Base-by-base conservation (phyloP, 116 monocot species). In the Trichopus zeylanicus region DNA sequence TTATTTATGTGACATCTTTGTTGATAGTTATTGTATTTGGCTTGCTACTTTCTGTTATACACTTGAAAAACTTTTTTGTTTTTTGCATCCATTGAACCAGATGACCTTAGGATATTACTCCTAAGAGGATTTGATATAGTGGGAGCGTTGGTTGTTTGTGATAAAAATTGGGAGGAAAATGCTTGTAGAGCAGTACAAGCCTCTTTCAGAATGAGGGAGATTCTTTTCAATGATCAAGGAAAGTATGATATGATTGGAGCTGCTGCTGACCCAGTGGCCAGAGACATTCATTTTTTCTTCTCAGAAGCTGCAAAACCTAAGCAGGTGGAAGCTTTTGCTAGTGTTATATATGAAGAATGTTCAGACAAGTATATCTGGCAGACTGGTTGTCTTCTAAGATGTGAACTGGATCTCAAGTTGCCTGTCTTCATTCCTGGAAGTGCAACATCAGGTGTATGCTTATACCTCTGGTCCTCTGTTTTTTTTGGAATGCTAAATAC, bases 371-470 rank as follows among this genome's bases (percentile, higher is more conserved):
- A 62, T 67, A 10, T 95, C 19, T 89, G 95, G 95, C 84, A 84
- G 52, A 74, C 62, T 33, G 87, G 83, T 26, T 95, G 95, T 59
- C 95, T 90, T 68, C 57, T 90, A 5, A 78, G 80, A 49, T 95
- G 87, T 65, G 71, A 70, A 18, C 54, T 90, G 64, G 61, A 55
- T 24, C 61, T 86, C 31, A 95, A 79, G 62, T 29, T 95, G 65
- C 90, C 90, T 15, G 56, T 90, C 51, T 95, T 84, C 77, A 30
- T 81, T 68, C 73, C 76, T 46, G 25, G 22, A 15, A 52, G 81
- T 70, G 71, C 74, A 55, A 65, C n/a, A 39, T 76, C 76, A 65
- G 84, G 95, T 86, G 69, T 26, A 8, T 57, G 19, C 8, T 12
- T 55, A 51, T 26, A 2, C n/a, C 15, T 11, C 38, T 26, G 2